Evolutionary conservation across 192 early-diverging fungal species (phyloP).

Genomic region (Entophlyctis luteolus): DNA sequence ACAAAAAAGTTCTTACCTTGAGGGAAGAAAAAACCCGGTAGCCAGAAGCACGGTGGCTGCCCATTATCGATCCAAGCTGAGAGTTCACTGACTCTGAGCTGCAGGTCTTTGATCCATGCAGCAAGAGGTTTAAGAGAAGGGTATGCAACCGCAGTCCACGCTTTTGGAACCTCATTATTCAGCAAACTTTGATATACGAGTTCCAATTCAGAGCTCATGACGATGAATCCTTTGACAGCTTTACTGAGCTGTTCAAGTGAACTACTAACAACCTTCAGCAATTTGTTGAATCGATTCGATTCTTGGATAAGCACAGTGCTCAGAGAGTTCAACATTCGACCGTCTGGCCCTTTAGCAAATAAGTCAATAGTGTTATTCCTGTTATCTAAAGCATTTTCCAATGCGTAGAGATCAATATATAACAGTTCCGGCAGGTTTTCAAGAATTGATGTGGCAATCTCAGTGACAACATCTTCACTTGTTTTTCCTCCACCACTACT

Average conservation of each 20-base stretch:
- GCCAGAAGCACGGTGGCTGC: slow-evolving; percentile 57
- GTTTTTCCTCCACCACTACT: slow-evolving; percentile 40
- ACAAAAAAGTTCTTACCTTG: slow-evolving; percentile 39
- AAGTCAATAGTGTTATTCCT: slow-evolving; percentile 30
- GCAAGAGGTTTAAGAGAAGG: slow-evolving; percentile 57
- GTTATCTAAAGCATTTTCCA: background rate
- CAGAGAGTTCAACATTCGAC: slow-evolving; percentile 57
- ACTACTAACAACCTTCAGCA: slow-evolving; percentile 41
- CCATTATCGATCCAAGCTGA: slow-evolving; percentile 46
- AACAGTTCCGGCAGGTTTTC: slow-evolving; percentile 46
- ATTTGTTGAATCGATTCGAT: slow-evolving; percentile 51
- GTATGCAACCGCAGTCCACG: slow-evolving; percentile 52
- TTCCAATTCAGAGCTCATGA: slow-evolving; percentile 59
- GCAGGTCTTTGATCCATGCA: slow-evolving; percentile 58
- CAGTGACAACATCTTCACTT: slow-evolving; percentile 50
- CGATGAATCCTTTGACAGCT: slow-evolving; percentile 58
- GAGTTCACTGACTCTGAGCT: slow-evolving; percentile 39
- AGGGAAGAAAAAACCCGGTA: slow-evolving; percentile 65
- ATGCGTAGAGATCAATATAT: slow-evolving; percentile 38
- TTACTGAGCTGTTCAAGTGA: slow-evolving; percentile 48
- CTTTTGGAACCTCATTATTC: slow-evolving; percentile 56
- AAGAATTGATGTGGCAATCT: slow-evolving; percentile 45
- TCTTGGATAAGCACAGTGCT: slow-evolving; percentile 55
- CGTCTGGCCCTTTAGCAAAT: slow-evolving; percentile 49
- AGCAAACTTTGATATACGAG: slow-evolving; percentile 53